phyloP scores from a whole-genome alignment of 139 green algal genomes.

The Tetradesmus lagerheimii region DNA sequence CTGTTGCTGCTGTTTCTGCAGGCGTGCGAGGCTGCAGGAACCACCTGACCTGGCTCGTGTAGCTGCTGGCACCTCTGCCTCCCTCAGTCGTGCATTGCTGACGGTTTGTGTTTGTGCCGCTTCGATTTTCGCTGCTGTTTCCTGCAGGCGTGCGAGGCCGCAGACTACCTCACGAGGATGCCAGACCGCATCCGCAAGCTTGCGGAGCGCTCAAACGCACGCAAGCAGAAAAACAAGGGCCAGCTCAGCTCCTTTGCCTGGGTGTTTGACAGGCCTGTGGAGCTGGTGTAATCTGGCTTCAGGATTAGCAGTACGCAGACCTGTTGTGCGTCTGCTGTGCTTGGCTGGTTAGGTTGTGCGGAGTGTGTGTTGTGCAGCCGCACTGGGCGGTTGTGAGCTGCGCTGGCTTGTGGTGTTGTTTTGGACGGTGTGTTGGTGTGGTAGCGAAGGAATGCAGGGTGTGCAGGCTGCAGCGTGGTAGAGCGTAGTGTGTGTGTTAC shows the following conservation, averaged over 20 bases:
- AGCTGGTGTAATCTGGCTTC: constrained; percentile 35
- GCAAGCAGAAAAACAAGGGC: constrained; percentile 75
- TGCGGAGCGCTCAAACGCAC: constrained; percentile 75
- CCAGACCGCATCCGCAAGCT: constrained; percentile 92
- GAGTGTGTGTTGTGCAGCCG: not conserved
- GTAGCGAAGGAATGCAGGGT: not conserved
- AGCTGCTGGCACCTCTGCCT: too few species aligned
- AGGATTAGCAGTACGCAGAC: not conserved
- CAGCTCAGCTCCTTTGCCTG: constrained; percentile 80
- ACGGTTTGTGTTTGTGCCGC: too few species aligned
- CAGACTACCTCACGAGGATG: constrained; percentile 81
- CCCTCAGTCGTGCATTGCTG: too few species aligned
- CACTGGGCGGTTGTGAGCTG: not conserved
- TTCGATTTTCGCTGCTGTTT: not conserved
- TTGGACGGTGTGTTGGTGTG: not conserved
- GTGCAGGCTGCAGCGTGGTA: not conserved
- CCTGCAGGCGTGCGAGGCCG: constrained; percentile 68
- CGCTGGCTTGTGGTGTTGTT: not conserved
- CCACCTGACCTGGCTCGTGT: too few species aligned
- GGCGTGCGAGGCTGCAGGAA: not conserved
- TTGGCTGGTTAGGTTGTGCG: not conserved
- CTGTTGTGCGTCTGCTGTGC: not conserved
- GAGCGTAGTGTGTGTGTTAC: not conserved
- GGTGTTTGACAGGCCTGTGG: constrained; percentile 88
- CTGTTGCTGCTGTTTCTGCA: too few species aligned